phyloP scores from a whole-genome alignment of 2,329 filamentous ascomycete species.

The Neocatenulostroma microsporum region DNA sequence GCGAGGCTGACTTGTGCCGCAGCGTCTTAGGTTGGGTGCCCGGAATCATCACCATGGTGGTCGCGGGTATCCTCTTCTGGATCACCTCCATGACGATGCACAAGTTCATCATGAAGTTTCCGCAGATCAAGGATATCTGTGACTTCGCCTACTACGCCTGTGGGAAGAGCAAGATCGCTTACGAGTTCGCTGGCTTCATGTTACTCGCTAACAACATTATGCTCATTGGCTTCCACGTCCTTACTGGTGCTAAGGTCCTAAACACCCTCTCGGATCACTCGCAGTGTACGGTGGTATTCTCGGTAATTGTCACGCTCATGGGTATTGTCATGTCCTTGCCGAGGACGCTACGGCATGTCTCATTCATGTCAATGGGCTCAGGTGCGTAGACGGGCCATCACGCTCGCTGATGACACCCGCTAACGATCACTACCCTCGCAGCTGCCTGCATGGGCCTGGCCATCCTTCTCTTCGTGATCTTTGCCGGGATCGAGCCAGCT shows the following conservation, averaged over 20 bases:
- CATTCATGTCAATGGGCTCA: conserved; percentile 46
- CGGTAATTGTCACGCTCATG: conserved; percentile 40
- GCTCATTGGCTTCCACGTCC: conserved; percentile 44
- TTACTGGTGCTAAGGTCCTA: conserved; percentile 43
- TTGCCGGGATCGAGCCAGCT: conserved; percentile 39
- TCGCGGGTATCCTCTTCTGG: conserved; percentile 41
- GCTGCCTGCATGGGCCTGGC: conserved; percentile 40
- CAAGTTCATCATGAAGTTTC: conserved; percentile 46
- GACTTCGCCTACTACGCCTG: conserved; percentile 45
- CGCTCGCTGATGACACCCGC: conserved; percentile 3
- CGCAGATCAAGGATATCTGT: conserved; percentile 45
- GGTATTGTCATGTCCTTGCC: conserved; percentile 42
- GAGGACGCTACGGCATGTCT: conserved; percentile 41
- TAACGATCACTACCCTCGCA: no score
- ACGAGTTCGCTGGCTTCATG: conserved; percentile 41
- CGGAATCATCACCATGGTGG: conserved; percentile 41
- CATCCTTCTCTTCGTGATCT: conserved; percentile 45
- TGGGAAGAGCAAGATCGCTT: conserved; percentile 38
- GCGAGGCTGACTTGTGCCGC: background rate
- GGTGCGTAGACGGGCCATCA: no score
- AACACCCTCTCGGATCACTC: conserved; percentile 45
- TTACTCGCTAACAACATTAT: conserved; percentile 47
- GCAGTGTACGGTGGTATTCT: conserved; percentile 42
- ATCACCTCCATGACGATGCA: conserved; percentile 47
- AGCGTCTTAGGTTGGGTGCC: conserved; percentile 42